These are phyloP conservation scores for Usnea hakonensis DNA, from an alignment of 495 filamentous ascomycete species.

Conservation along the genomic window DNA sequence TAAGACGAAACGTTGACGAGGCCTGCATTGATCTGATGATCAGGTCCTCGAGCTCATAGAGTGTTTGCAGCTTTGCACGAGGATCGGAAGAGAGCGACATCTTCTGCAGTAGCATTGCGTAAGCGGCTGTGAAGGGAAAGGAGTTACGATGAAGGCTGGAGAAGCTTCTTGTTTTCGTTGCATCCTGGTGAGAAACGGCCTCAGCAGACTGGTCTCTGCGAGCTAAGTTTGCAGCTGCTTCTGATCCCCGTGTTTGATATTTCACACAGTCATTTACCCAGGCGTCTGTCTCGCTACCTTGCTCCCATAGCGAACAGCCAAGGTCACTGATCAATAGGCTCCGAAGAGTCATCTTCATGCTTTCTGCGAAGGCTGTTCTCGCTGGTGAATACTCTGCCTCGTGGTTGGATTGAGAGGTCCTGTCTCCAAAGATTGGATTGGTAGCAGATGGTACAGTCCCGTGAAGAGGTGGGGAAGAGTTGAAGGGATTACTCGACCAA, in stretches of 20 bases:
- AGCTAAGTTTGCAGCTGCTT: background rate
- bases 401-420: background rate
- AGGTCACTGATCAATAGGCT: constrained; percentile 86
- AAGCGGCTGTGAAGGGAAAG: constrained; percentile 69
- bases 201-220: background rate
- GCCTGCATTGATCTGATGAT: constrained; percentile 42
- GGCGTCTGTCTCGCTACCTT: constrained; percentile 82
- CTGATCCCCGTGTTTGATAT: background rate
- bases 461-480: constrained; percentile 4
- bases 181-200: background rate
- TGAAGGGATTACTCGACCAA: constrained; percentile 10
- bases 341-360: constrained; percentile 70
- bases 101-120: constrained; percentile 69
- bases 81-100: constrained; percentile 90
- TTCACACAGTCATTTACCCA: constrained; percentile 68
- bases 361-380: constrained; percentile 51
- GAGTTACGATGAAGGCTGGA: too few relatives aligned
- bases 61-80: constrained; percentile 72
- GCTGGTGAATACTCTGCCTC: background rate
- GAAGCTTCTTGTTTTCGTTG: too few relatives aligned
- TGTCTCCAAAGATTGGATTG: background rate
- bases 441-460: constrained; percentile 1
- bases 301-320: constrained; percentile 72
- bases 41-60: constrained; percentile 74
- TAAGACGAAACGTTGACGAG: constrained; percentile 17